Percentiles rank a stretch among this genome's conserved stretches.
These are phyloP conservation scores for Candida glucosophila DNA, from an alignment of 1,139 yeast genomes.

Conservation along the genomic window DNA sequence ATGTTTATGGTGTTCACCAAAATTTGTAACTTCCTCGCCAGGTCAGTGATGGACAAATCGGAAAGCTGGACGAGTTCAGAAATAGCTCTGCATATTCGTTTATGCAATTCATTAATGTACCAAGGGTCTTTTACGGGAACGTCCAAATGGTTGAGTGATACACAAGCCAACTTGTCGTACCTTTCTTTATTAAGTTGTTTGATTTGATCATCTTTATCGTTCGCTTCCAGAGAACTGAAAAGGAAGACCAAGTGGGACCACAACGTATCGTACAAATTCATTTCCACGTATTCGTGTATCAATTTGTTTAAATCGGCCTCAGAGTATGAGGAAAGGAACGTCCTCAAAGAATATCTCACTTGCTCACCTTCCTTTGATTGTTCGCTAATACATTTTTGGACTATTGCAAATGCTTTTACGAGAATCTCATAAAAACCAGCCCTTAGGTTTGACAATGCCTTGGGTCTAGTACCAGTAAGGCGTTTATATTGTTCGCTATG, in stretches of 20 bases:
- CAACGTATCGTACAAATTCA: conserved; percentile 53
- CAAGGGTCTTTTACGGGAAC: conserved; percentile 38
- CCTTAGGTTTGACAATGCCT: conserved; percentile 19
- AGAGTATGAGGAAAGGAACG: conserved; percentile 28
- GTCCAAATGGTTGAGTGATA: conserved; percentile 70
- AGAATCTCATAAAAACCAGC: conserved; percentile 26
- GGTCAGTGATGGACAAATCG: conserved; percentile 36
- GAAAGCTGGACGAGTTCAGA: conserved; percentile 43
- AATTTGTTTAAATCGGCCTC: conserved; percentile 45
- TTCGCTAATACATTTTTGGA: conserved; percentile 32
- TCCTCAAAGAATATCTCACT: conserved; percentile 28
- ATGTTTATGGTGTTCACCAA: conserved; percentile 46
- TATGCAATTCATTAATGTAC: conserved; percentile 36
- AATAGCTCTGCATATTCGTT: conserved; percentile 45
- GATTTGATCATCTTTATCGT: conserved; percentile 23
- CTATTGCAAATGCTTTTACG: conserved; percentile 29
- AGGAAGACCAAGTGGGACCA: conserved; percentile 47
- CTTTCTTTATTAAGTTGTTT: conserved; percentile 20
- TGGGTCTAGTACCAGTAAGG: conserved; percentile 22
- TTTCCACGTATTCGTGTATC: conserved; percentile 64
- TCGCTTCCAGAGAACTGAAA: conserved; percentile 24
- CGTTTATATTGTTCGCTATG: conserved; percentile 32
- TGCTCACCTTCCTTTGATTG: conserved; percentile 31
- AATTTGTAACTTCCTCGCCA: conserved; percentile 45
- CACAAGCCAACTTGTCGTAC: conserved; percentile 36